A percentile compares a stretch with the other conserved stretches of the same genome.
These are phyloP conservation scores for Syzygium grande DNA, from an alignment of 345 rosid genomes.

Conservation along the genomic window DNA sequence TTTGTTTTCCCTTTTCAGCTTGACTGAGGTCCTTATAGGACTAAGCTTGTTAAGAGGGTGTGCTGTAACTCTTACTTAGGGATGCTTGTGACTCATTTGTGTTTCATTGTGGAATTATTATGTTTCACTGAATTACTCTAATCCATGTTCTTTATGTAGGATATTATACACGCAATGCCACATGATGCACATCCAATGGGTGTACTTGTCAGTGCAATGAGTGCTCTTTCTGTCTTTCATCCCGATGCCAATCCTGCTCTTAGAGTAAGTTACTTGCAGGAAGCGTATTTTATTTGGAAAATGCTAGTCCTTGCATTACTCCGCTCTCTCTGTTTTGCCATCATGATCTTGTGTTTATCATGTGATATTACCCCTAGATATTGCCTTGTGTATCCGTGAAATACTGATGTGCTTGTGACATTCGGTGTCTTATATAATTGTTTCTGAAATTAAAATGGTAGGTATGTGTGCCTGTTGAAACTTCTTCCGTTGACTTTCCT, in stretches of 20 bases:
- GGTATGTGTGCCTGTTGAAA: not conserved
- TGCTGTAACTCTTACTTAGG: not conserved
- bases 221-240: constrained; percentile 95
- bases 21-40: not conserved
- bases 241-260: constrained; percentile 99
- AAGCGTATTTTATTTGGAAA: not conserved
- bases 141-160: constrained; percentile 37
- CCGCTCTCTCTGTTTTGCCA: not conserved
- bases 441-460: not conserved
- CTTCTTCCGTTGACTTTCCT: not conserved
- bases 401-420: not conserved
- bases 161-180: constrained; percentile 93
- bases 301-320: not conserved
- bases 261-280: constrained; percentile 39
- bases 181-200: constrained; percentile 99
- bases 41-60: not conserved
- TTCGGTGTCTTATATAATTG: not conserved
- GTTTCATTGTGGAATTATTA: not conserved
- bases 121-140: not conserved
- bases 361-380: not conserved
- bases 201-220: constrained; percentile 91
- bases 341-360: not conserved
- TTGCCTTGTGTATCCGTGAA: not conserved
- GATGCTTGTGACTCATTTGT: not conserved
- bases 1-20: not conserved